These are phyloP conservation scores for Sphagnum magellanicum DNA, from an alignment of 228 moss, liverwort and hornwort genomes.

Conservation along the genomic window DNA sequence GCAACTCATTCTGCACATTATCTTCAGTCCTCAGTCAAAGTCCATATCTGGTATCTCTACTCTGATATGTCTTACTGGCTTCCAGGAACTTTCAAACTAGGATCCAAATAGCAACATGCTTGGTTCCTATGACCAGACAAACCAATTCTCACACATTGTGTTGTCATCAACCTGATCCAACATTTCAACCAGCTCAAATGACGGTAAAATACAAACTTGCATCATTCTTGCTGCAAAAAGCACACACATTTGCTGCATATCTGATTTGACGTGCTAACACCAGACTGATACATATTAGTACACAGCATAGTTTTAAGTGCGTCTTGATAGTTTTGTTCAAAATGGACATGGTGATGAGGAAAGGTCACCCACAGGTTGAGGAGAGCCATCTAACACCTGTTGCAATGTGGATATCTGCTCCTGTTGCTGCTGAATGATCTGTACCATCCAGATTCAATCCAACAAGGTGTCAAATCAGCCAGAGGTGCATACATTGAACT, in stretches of 20 bases:
- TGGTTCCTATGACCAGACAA: no score
- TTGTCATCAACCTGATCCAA: background rate
- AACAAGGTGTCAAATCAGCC: slow-evolving; percentile 1
- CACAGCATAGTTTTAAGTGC: background rate
- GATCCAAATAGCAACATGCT: no score
- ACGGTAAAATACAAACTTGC: background rate
- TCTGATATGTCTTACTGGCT: no score
- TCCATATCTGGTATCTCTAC: background rate
- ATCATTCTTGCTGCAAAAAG: background rate
- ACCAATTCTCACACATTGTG: no score
- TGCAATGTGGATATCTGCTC: slow-evolving; percentile 73
- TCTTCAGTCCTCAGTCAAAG: background rate
- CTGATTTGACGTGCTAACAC: background rate
- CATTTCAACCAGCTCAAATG: background rate
- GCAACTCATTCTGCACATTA: slow-evolving; percentile 44
- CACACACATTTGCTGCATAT: background rate
- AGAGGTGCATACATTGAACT: background rate
- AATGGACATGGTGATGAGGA: background rate
- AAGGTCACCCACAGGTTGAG: slow-evolving; percentile 34
- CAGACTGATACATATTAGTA: background rate
- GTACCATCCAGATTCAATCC: slow-evolving; percentile 24
- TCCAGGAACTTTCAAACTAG: no score
- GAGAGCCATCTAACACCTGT: slow-evolving; percentile 69
- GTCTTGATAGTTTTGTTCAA: background rate
- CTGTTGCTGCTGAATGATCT: slow-evolving; percentile 85